Conservation (phyloP, 352 stramenopile genomes). For the Albugo candida region DNA sequence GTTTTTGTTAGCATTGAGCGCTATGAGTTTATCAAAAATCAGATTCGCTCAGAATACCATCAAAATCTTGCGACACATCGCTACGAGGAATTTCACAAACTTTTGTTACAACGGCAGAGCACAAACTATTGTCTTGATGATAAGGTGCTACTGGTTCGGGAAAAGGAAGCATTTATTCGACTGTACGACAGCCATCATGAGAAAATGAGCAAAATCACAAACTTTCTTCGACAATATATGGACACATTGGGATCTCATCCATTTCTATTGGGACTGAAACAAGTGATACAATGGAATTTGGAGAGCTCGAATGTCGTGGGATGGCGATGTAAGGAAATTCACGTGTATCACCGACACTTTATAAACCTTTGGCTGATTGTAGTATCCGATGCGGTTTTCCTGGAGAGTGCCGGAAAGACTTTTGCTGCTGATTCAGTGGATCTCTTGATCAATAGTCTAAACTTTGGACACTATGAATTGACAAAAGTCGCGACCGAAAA, state of each 20-base stretch:
- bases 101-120: constrained; percentile 19
- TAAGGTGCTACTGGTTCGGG: too few species aligned
- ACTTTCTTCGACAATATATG: too few species aligned
- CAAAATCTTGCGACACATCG: constrained; percentile 17
- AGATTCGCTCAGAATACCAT: constrained; percentile 38
- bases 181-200: too few species aligned
- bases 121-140: constrained; percentile 3
- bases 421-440: constrained; percentile 29
- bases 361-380: not conserved
- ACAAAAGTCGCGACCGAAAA: not conserved
- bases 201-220: too few species aligned
- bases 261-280: constrained; percentile 38
- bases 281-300: constrained; percentile 36
- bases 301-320: constrained; percentile 37
- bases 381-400: constrained; percentile 58
- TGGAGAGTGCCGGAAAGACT: constrained; percentile 35
- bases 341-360: not conserved
- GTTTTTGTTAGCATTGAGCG: constrained; percentile 20
- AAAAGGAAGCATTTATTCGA: too few species aligned
- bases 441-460: constrained; percentile 30
- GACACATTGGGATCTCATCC: constrained; percentile 26
- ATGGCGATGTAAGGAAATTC: constrained; percentile 30
- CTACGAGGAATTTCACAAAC: constrained; percentile 32
- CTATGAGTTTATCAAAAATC: constrained; percentile 42
- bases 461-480: constrained; percentile 24